A percentile compares a stretch with the other conserved stretches of the same genome.
Conservation (phyloP, 2,329 filamentous ascomycete species). For the Calonectria pauciramosa region DNA sequence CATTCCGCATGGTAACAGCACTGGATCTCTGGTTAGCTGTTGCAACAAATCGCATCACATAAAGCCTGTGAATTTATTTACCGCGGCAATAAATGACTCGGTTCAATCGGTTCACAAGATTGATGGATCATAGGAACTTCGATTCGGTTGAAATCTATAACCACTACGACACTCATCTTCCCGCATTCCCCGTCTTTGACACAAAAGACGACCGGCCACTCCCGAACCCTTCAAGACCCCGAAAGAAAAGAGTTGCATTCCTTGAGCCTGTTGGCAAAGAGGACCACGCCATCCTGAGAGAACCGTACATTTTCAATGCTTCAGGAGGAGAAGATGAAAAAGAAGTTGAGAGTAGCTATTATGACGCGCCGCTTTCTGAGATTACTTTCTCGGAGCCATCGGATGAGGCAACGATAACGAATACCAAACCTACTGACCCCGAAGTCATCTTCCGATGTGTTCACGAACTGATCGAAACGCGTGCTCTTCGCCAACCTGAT, state of each 20-base stretch:
- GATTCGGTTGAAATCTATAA: too few relatives aligned
- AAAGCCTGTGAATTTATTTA: too few relatives aligned
- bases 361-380: neutral
- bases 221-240: too few relatives aligned
- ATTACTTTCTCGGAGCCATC: neutral
- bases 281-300: neutral
- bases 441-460: conserved; percentile 29
- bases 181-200: too few relatives aligned
- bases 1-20: too few relatives aligned
- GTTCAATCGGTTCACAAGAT: too few relatives aligned
- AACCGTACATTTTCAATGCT: neutral
- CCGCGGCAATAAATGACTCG: too few relatives aligned
- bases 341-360: too few relatives aligned
- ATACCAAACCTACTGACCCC: neutral
- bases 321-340: neutral
- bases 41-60: too few relatives aligned
- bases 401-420: neutral
- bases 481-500: conserved; percentile 19
- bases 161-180: too few relatives aligned
- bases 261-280: neutral
- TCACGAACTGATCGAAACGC: conserved; percentile 33
- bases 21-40: too few relatives aligned
- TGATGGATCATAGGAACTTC: too few relatives aligned
- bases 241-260: neutral
- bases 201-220: neutral